Evolutionary conservation across 768 basidiomycete species (phyloP).

Genomic region (Mycena maculata): DNA sequence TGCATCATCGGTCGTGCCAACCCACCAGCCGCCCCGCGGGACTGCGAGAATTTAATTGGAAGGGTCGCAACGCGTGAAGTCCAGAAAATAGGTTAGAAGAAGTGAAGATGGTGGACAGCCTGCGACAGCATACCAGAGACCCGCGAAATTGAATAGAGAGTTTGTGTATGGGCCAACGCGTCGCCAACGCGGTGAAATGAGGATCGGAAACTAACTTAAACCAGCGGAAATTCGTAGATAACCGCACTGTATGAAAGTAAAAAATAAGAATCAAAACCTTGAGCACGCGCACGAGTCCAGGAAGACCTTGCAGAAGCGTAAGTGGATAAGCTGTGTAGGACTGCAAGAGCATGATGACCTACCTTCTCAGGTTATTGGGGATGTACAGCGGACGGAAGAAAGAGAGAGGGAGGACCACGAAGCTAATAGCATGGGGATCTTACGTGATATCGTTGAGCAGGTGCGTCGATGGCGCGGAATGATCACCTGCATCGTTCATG

Average conservation of each 20-base stretch:
- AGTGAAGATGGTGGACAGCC: not conserved
- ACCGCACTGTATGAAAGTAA: not conserved
- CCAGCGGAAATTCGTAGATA: not conserved
- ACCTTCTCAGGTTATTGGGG: constrained; percentile 4
- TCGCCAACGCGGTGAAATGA: not conserved
- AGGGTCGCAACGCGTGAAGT: not conserved
- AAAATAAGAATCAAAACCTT: not conserved
- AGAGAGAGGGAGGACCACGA: not conserved
- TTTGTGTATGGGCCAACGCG: not conserved
- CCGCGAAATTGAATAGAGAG: not conserved
- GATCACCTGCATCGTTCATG: constrained; percentile 1
- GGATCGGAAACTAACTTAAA: not conserved
- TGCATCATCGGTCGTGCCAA: too few species aligned
- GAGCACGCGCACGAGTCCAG: not conserved
- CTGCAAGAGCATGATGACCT: constrained; percentile 8
- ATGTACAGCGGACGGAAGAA: not conserved
- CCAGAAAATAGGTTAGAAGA: not conserved
- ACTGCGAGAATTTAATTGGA: not conserved
- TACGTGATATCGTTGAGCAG: constrained; percentile 1
- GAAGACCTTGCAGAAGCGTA: not conserved
- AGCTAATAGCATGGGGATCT: not conserved
- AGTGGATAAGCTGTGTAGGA: not conserved
- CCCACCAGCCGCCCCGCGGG: not conserved
- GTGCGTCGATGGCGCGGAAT: not conserved
- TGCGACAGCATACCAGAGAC: constrained; percentile 8